Base-by-base conservation (phyloP, 2,329 filamentous ascomycete genomes). In the Teratosphaeriaceae sp. region DNA sequence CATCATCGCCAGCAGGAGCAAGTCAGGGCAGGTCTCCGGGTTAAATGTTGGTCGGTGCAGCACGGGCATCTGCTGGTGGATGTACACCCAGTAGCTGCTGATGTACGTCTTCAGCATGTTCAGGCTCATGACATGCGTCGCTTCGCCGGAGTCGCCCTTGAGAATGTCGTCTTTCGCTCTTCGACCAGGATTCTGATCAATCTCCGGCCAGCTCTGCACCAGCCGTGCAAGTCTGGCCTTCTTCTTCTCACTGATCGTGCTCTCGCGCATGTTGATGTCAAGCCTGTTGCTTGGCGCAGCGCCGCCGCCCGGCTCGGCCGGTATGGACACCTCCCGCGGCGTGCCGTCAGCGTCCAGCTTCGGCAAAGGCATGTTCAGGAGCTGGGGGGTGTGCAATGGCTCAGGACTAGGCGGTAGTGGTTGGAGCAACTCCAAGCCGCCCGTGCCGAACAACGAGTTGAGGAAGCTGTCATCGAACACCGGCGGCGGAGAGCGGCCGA, bases 51-150 rank as follows among this genome's bases (percentile, higher is more conserved):
- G 88, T 59, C 89, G 88, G 65, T 98, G 92, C 37, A 97, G 72
- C 46, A 98, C 95, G 1, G 92, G 92, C 50, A 97, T 75, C 62
- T 97, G 92, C 42, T 89, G 84, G 63, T 92, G 94, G 58, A 96
- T 94, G 63, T 96, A 85, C 41, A 85, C 75, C 92, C 92, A 98
- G 64, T 94, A 98, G 2, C 88, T 94, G 9, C 82, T 78, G 52
- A 94, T 88, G 59, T 96, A 97, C 2, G 82, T 84, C 65, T 96
- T 88, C 85, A 97, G 94, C 87, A 95, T 96, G 56, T 84, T 80
- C 56, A 89, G 74, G 63, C 90, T 94, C 48, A 97, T 70, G 4
- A 80, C 74, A 55, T 82, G 79, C 21, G 65, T 64, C 34, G 76
- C 69, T 37, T 73, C 69, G 43, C 81, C 78, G 41, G 84, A 78